Conservation (phyloP, 352 stramenopile genomes). For the Globisporangium echinulatum region DNA sequence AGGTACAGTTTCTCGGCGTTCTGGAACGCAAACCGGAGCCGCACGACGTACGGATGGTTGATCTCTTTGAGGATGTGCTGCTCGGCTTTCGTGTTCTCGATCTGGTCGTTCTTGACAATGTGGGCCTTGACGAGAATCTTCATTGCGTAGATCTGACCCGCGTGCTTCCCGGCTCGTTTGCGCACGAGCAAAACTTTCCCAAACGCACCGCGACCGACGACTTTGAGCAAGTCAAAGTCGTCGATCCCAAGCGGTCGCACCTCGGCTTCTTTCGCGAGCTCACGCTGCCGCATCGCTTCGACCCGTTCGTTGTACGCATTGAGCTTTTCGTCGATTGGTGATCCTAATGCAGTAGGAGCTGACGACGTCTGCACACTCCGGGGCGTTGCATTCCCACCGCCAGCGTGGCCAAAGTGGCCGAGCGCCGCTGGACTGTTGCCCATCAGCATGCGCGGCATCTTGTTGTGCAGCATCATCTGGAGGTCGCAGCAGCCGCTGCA, state of each 20-base stretch:
- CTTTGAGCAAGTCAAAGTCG: constrained; percentile 94
- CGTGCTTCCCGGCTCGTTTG: constrained; percentile 87
- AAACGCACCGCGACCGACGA: constrained; percentile 93
- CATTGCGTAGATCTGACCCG: constrained; percentile 89
- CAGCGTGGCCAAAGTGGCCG: constrained; percentile 11
- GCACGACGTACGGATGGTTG: constrained; percentile 84
- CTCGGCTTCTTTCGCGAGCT: constrained; percentile 66
- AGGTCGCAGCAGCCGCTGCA: constrained; percentile 81
- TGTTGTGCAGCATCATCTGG: constrained; percentile 87
- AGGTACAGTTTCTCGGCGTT: constrained; percentile 93
- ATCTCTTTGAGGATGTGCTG: constrained; percentile 89
- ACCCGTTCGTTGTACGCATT: constrained; percentile 59
- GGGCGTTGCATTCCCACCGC: neutral
- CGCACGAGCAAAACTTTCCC: constrained; percentile 94
- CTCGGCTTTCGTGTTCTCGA: constrained; percentile 90
- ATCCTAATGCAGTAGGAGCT: neutral
- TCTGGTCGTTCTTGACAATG: constrained; percentile 91
- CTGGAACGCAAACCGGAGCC: constrained; percentile 83
- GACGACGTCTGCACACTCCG: constrained; percentile 4
- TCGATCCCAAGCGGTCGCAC: constrained; percentile 75
- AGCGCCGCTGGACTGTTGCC: constrained; percentile 5
- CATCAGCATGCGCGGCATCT: constrained; percentile 48
- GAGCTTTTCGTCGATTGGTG: constrained; percentile 52
- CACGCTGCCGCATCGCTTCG: constrained; percentile 74
- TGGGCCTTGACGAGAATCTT: constrained; percentile 93